These are phyloP conservation scores for Ophiostoma sp. DNA, from an alignment of 2,329 filamentous ascomycete species.

Conservation along the genomic window DNA sequence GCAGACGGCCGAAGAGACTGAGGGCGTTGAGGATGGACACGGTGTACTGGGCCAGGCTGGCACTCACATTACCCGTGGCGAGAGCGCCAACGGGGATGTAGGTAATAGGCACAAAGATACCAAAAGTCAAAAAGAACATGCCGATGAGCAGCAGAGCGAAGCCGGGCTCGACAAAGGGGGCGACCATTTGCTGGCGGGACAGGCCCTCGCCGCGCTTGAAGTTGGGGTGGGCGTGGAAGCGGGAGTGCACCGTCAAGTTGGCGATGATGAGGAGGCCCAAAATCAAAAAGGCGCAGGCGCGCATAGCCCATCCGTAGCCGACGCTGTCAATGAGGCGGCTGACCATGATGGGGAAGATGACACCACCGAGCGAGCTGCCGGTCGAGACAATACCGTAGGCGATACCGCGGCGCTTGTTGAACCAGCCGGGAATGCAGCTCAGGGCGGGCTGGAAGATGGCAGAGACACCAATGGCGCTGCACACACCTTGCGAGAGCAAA, in stretches of 20 bases:
- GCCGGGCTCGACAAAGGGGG: constrained; percentile 30
- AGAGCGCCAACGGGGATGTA: constrained; percentile 33
- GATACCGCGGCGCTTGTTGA: constrained; percentile 31
- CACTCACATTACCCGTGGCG: constrained; percentile 29
- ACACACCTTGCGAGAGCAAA: constrained; percentile 34
- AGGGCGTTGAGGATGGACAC: constrained; percentile 35
- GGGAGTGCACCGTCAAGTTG: constrained; percentile 33
- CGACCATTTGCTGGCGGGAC: constrained; percentile 20
- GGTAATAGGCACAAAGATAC: constrained; percentile 34
- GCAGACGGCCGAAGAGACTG: constrained; percentile 41
- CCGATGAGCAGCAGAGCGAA: constrained; percentile 31
- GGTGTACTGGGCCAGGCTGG: constrained; percentile 32
- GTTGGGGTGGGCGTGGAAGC: constrained; percentile 23
- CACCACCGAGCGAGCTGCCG: constrained; percentile 35
- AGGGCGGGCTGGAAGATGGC: constrained; percentile 33
- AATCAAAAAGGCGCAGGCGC: constrained; percentile 35
- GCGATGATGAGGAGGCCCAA: constrained; percentile 33
- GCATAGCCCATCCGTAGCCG: constrained; percentile 37
- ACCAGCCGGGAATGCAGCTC: constrained; percentile 32
- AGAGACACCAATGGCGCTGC: constrained; percentile 30
- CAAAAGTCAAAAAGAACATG: constrained; percentile 33
- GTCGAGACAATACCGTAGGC: constrained; percentile 34
- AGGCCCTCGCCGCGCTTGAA: constrained; percentile 3
- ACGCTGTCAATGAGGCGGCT: constrained; percentile 31
- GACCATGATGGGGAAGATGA: constrained; percentile 37